Conservation (phyloP, 495 filamentous ascomycete genomes). For the Chlorociboria aeruginascens region DNA sequence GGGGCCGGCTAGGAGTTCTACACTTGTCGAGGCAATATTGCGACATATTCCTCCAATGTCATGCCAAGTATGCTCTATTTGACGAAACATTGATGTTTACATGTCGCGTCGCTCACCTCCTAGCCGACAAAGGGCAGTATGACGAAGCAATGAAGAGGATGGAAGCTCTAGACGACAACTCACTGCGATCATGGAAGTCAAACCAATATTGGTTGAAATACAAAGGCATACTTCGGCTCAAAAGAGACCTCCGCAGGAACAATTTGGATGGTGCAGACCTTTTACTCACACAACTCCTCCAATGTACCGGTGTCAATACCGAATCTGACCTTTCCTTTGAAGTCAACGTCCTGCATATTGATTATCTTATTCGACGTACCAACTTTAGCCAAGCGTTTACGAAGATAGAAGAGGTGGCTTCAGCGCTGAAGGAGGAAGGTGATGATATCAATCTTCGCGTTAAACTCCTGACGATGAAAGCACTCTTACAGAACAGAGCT, state of each 20-base stretch:
- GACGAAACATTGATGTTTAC: conserved; percentile 64
- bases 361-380: conserved; percentile 52
- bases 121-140: conserved; percentile 49
- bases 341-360: conserved; percentile 57
- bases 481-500: conserved; percentile 53
- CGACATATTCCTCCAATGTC: conserved; percentile 68
- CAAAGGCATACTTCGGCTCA: conserved; percentile 58
- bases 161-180: conserved; percentile 52
- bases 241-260: conserved; percentile 55
- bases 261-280: conserved; percentile 57
- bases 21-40: conserved; percentile 56
- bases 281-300: conserved; percentile 48
- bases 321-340: conserved; percentile 58
- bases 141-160: conserved; percentile 55
- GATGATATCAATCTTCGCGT: conserved; percentile 67
- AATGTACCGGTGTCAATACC: conserved; percentile 34
- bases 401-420: conserved; percentile 55
- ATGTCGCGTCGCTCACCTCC: conserved; percentile 32
- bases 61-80: conserved; percentile 48
- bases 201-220: conserved; percentile 72
- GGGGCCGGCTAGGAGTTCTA: conserved; percentile 60
- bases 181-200: conserved; percentile 61
- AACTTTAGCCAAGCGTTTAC: conserved; percentile 51
- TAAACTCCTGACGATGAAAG: conserved; percentile 65
- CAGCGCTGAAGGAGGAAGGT: conserved; percentile 51